Percentiles rank a stretch among this genome's conserved stretches.
phyloP scores from a whole-genome alignment of 164 flowering plant genomes.

The Akebia trifoliata region DNA sequence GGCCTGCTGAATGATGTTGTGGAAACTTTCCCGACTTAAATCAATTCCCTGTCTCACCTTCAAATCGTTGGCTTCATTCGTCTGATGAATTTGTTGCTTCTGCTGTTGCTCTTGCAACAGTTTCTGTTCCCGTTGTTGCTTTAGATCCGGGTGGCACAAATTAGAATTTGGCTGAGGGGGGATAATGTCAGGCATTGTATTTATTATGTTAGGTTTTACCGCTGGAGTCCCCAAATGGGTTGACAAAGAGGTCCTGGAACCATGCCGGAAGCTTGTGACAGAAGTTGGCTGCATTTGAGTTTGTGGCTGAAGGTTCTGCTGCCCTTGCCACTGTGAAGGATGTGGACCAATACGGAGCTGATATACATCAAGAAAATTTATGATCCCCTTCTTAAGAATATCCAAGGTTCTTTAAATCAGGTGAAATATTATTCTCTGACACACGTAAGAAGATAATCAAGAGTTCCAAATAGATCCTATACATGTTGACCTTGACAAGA shows the following conservation, averaged over 20 bases:
- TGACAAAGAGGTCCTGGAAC: conserved; percentile 37
- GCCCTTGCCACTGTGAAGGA: conserved; percentile 48
- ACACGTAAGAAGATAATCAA: conserved; percentile 34
- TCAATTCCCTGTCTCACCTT: conserved; percentile 49
- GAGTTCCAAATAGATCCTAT: conserved; percentile 49
- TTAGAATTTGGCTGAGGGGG: conserved; percentile 40
- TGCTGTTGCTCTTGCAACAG: conserved; percentile 39
- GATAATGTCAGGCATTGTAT: conserved; percentile 38
- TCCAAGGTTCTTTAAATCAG: conserved; percentile 41
- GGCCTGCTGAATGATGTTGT: conserved; percentile 46
- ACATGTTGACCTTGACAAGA: conserved; percentile 39
- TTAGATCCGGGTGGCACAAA: conserved; percentile 44
- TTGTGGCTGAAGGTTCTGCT: conserved; percentile 41
- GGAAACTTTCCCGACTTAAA: conserved; percentile 47
- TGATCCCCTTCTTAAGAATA: conserved; percentile 53
- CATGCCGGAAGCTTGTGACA: conserved; percentile 42
- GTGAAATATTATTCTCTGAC: conserved; percentile 30
- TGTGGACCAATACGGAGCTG: conserved; percentile 33
- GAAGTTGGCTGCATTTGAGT: conserved; percentile 57
- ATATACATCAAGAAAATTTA: conserved; percentile 32
- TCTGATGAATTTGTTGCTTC: conserved; percentile 50
- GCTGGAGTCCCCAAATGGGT: conserved; percentile 30
- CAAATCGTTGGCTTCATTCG: conserved; percentile 29
- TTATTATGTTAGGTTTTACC: conserved; percentile 45
- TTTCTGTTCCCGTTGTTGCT: conserved; percentile 55